Evolutionary conservation across 2,329 filamentous ascomycete species (phyloP), one percentile per base, ranked within the genome.

Genomic region (Fusarium sp.): DNA sequence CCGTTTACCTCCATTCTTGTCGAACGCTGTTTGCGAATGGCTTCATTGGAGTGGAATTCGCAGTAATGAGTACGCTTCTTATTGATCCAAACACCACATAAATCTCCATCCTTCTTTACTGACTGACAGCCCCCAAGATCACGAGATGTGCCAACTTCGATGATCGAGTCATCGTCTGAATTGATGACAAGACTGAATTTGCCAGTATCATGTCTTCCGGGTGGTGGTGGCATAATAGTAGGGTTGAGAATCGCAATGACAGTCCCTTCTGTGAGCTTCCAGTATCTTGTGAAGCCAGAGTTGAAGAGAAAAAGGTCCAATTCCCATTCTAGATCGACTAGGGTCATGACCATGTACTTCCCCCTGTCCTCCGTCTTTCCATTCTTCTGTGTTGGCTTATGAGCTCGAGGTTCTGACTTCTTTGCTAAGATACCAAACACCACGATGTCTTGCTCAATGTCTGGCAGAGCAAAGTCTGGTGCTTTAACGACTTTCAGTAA

Each of bases 171-270:
- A 37, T 92, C 92, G 38, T 93, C 94, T 49, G 92, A 95, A 66
- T 92, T 93, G 70, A 99, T 88, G 17, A 94, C 92, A 7, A 99
- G 85, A 53, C 91, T 93, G 82, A 98, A 99, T 35, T 90, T 89
- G 30, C 94, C 94, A 0, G 92, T 95, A 69, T 95, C 93, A 18
- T 89, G 86, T 66, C 90, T 90, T 23, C 91, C 89, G 2, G 89
- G 89, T 1, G 92, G 92, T 0, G 95, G 95, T 6, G 95, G 94
- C 90, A 99, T 93, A 74, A 98, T 92, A 20, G 86, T 90, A 2
- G 96, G 96, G 77, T 99, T 99, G 33, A 99, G 85, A 30, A 99
- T 93, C 8, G 95, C 96, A 60, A 99, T 86, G 3, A 98, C 88
- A 0, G 95, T 98, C n/a, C 96, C 96, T 4, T 93, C 89, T 0